Evolutionary conservation across 2,329 filamentous ascomycete genomes (phyloP), one percentile per base, ranked within the genome.

Genomic region (Clathrospora elynae): DNA sequence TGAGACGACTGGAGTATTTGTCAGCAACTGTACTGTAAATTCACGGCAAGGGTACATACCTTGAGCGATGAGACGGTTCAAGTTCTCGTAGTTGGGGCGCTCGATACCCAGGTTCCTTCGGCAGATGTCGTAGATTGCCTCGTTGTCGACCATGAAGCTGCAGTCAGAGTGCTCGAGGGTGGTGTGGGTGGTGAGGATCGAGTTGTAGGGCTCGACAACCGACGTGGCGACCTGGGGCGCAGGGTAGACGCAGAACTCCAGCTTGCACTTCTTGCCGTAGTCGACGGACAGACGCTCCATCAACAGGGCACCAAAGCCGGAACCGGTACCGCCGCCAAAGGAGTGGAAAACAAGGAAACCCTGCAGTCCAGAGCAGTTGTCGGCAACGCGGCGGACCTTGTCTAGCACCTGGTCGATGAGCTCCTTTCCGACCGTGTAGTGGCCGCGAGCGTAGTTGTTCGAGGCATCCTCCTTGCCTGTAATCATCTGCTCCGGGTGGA

Each of bases 211-310:
- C 85, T 99, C 93, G 57, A 99, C 93, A 50, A 99, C 92, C 30
- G 93, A 95, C 67, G 92, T 96, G 62, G 92, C 90, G 61, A 93
- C 93, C 80, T 96, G 91, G 49, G 93, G 93, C 62, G 93, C 91
- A 68, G 93, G 93, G 81, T 99, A 99, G 70, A 99, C 91, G 70
- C 90, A 96, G 83, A 99, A 99, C 78, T 99, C 93, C 56, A 99
- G 84, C 86, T 99, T 99, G 84, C 88, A 95, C 87, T 99, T 99
- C 87, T 99, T 99, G 81, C 93, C 92, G 72, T 96, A 99, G 78
- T 99, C 93, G 68, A 96, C 89, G 23, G 93, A 97, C 52, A 99
- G 85, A 73, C 93, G 92, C 82, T 99, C 93, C 90, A 99, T 95
- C 66, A 99, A 82, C 61, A 99, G 85, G 67, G 93, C 93, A 78